These are phyloP conservation scores for Syzygium malaccense DNA, from an alignment of 441 rosid species.

Conservation along the genomic window DNA sequence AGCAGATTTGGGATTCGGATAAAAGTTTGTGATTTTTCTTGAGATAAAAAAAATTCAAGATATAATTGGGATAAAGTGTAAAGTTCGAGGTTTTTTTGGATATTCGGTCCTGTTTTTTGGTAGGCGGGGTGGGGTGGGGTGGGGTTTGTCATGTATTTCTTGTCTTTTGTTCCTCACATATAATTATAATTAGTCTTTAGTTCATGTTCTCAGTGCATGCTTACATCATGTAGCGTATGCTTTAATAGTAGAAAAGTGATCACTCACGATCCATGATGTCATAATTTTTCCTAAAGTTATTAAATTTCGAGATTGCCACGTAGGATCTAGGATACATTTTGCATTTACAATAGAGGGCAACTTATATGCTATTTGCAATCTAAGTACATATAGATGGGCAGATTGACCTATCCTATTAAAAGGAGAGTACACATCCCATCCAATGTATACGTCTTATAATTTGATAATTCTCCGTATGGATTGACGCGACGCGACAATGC, in stretches of 20 bases:
- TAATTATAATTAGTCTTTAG: neutral
- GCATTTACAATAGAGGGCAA: neutral
- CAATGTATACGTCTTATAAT: no score
- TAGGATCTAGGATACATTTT: neutral
- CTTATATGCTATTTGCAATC: neutral
- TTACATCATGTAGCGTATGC: neutral
- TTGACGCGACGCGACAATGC: fast-evolving
- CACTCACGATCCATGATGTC: neutral
- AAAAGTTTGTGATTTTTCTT: no score
- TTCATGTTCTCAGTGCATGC: neutral
- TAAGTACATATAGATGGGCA: neutral
- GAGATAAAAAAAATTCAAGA: no score
- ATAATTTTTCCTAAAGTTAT: neutral
- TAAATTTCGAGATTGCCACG: neutral
- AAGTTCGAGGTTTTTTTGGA: neutral
- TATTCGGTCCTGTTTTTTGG: no score
- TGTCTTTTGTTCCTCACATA: neutral
- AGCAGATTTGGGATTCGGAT: no score
- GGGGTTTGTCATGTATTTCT: neutral
- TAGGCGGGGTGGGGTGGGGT: neutral
- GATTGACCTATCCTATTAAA: neutral
- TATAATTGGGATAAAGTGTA: no score
- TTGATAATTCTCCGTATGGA: neutral
- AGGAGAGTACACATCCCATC: neutral
- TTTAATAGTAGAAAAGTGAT: neutral